A percentile compares a stretch with the other conserved stretches of the same genome.
phyloP scores from a whole-genome alignment of 768 basidiomycete genomes.

The Zangia roseola region DNA sequence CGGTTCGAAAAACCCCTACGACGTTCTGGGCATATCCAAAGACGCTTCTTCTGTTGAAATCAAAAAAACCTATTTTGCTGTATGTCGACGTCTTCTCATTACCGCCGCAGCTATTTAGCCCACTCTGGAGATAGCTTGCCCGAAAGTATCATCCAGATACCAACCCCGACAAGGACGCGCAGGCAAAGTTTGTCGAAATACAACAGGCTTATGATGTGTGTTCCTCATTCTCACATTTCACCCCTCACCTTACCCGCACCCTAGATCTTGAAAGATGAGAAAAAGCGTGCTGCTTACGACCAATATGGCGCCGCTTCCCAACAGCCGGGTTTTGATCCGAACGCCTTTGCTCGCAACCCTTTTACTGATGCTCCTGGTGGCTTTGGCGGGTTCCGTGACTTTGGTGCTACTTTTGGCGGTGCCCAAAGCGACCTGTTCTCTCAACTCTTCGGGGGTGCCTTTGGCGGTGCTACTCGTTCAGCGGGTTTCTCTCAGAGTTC shows the following conservation, averaged over 20 bases:
- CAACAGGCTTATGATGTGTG: slow-evolving; percentile 95
- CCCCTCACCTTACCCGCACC: slow-evolving; percentile 18
- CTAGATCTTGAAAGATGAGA: slow-evolving; percentile 91
- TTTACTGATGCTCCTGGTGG: slow-evolving; percentile 52
- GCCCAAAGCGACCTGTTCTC: slow-evolving; percentile 75
- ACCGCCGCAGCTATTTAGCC: slow-evolving; percentile 14
- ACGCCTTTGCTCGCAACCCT: slow-evolving; percentile 64
- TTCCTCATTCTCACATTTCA: slow-evolving; percentile 17
- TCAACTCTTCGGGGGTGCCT: slow-evolving; percentile 71
- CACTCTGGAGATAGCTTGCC: slow-evolving; percentile 67
- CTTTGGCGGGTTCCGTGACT: slow-evolving; percentile 74
- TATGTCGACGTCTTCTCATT: slow-evolving; percentile 39
- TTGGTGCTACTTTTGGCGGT: slow-evolving; percentile 58
- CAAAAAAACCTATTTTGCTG: slow-evolving; percentile 96
- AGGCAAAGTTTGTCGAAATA: slow-evolving; percentile 94
- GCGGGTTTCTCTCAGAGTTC: slow-evolving; percentile 42
- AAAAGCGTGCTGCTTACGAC: slow-evolving; percentile 89
- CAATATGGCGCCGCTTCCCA: slow-evolving; percentile 91
- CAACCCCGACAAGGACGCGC: slow-evolving; percentile 87
- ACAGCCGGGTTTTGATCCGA: slow-evolving; percentile 91
- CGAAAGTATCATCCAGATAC: slow-evolving; percentile 98
- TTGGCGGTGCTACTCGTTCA: slow-evolving; percentile 48
- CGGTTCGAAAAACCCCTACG: slow-evolving; percentile 81
- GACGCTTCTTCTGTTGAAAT: slow-evolving; percentile 86
- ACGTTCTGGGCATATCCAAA: slow-evolving; percentile 82